Percentiles rank a stretch among this genome's conserved stretches.
These are phyloP conservation scores for Taxillus chinensis DNA, from an alignment of 164 flowering plant genomes.

Conservation along the genomic window DNA sequence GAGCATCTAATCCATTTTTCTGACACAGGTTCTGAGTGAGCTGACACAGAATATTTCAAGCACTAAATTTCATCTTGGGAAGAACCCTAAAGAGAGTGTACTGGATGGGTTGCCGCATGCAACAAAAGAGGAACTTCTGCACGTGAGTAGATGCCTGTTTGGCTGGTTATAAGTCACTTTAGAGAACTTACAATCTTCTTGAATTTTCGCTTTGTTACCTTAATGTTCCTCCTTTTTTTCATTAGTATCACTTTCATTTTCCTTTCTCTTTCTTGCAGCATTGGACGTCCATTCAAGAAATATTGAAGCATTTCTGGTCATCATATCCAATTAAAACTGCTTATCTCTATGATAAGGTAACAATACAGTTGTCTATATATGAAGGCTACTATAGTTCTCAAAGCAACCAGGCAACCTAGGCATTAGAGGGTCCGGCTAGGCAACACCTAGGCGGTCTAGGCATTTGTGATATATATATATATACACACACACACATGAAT, in stretches of 20 bases:
- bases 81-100: slow-evolving; percentile 61
- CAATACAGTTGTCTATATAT: background rate
- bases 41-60: slow-evolving; percentile 79
- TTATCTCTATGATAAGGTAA: slow-evolving; percentile 30
- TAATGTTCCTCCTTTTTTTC: background rate
- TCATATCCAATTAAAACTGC: slow-evolving; percentile 83
- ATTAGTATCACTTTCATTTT: background rate
- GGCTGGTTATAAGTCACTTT: too few species aligned
- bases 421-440: too few species aligned
- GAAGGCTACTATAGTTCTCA: background rate
- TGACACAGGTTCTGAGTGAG: slow-evolving; percentile 56
- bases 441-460: too few species aligned
- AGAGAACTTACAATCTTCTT: background rate
- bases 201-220: background rate
- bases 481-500: too few species aligned
- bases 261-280: slow-evolving; percentile 44
- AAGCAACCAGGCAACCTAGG: too few species aligned
- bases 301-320: slow-evolving; percentile 93
- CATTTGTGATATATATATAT: too few species aligned
- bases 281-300: slow-evolving; percentile 81
- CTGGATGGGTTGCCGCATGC: slow-evolving; percentile 55
- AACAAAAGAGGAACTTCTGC: slow-evolving; percentile 69
- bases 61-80: slow-evolving; percentile 58
- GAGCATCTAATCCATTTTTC: background rate
- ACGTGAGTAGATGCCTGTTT: slow-evolving; percentile 38